These are phyloP conservation scores for Leucogyrophana mollusca DNA, from an alignment of 768 basidiomycete species.

Conservation along the genomic window DNA sequence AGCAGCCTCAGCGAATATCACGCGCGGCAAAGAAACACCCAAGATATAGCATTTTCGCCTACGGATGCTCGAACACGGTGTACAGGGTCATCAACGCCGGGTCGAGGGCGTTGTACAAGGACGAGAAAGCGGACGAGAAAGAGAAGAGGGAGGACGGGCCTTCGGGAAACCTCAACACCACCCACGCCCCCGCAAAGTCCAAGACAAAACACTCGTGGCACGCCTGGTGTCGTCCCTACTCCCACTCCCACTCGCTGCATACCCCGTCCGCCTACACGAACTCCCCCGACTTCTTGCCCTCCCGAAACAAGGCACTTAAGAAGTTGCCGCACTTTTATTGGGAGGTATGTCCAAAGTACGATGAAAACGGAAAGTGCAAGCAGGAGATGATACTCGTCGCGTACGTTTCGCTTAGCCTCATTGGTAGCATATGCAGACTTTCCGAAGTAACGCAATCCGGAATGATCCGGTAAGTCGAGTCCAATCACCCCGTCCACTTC, in stretches of 20 bases:
- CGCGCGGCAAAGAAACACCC: conserved; percentile 8
- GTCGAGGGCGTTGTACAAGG: too few relatives aligned
- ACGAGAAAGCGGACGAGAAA: background rate
- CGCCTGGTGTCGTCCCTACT: conserved; percentile 5
- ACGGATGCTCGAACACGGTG: conserved; percentile 16
- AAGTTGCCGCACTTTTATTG: conserved; percentile 95
- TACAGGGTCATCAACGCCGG: conserved; percentile 11
- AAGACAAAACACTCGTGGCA: conserved; percentile 7
- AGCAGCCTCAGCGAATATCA: background rate
- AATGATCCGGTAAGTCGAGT: conserved; percentile 70
- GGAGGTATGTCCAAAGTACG: conserved; percentile 98
- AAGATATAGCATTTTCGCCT: conserved; percentile 15
- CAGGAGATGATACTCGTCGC: conserved; percentile 99
- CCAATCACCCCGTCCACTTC: conserved; percentile 2
- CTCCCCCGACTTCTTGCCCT: conserved; percentile 71
- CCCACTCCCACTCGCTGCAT: conserved; percentile 9
- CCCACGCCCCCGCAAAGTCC: conserved; percentile 3
- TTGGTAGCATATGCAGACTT: conserved; percentile 9
- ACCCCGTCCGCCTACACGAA: conserved; percentile 3
- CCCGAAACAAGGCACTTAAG: conserved; percentile 94
- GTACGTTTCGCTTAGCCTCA: conserved; percentile 49
- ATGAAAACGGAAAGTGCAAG: conserved; percentile 95
- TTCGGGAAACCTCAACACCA: conserved; percentile 6
- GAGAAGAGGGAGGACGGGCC: conserved; percentile 6
- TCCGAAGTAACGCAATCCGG: conserved; percentile 85